A percentile compares a stretch with the other conserved stretches of the same genome.
Conservation (phyloP, 2,329 filamentous ascomycete genomes). For the Tolypocladium nubicola region DNA sequence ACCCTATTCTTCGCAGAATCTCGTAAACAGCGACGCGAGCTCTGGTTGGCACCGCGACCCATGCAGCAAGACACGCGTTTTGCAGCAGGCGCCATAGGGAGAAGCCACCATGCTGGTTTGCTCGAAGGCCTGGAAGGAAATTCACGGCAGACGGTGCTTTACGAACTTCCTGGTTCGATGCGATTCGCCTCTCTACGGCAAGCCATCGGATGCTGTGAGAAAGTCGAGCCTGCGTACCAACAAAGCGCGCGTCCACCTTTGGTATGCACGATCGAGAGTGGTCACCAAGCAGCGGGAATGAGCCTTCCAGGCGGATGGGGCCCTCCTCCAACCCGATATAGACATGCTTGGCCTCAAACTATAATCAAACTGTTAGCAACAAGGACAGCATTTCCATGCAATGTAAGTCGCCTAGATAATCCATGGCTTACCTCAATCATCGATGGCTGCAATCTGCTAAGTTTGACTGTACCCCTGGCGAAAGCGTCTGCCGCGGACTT, state of each 20-base stretch:
- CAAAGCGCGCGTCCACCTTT: not conserved
- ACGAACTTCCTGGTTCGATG: not conserved
- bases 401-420: not conserved
- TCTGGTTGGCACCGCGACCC: not conserved
- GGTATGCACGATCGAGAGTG: not conserved
- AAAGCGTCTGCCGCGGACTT: not conserved
- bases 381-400: no score
- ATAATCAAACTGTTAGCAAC: no score
- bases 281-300: not conserved
- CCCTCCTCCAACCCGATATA: not conserved
- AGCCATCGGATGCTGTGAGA: not conserved
- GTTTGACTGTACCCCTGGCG: not conserved
- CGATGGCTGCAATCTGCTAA: not conserved
- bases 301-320: not conserved
- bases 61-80: not conserved
- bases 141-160: no score
- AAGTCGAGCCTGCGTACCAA: not conserved
- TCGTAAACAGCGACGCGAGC: not conserved
- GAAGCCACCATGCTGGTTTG: not conserved
- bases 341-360: not conserved
- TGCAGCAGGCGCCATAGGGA: not conserved
- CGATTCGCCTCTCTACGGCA: not conserved
- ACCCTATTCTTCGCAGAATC: not conserved
- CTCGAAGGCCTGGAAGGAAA: not conserved
- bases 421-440: not conserved